Evolutionary conservation across 805 yeast species (phyloP), one percentile per base, ranked within the genome.

Genomic region (Candida arabinofermentans): DNA sequence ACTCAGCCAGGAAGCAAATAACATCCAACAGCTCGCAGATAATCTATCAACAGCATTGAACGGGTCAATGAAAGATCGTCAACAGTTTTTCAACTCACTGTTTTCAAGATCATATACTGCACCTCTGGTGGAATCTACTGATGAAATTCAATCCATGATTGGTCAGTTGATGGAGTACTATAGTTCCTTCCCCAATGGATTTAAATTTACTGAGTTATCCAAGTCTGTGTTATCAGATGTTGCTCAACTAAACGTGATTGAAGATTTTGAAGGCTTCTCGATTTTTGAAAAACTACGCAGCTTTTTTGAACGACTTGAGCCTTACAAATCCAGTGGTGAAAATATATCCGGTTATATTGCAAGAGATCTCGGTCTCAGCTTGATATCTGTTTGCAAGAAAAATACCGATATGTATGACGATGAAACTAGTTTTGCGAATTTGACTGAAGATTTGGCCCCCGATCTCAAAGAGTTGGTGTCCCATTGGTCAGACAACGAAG

Each of bases 101-200:
- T 27, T 41, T 14, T 41, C 45, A 4, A 21, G 19, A 19, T 38
- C 36, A 2, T 8, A 14, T 2, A 34, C 26, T 4, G 43, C 43
- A 5, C 26, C 22, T 2, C 32, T 26, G 13, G 34, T 62, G 3
- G 30, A 39, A 3, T 58, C 60, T 22, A 35, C 58, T 8, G 44
- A 39, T 2, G 70, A 66, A 39, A 40, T 66, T 19, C 67, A 65
- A 38, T 53, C 59, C 13, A 65, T 67, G 71, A 27, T 67, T 18
- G 46, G 47, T 10, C 70, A 66, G 39, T 39, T 64, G 34, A 50
- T 50, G 16, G 36, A 37, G n/a, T 57, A 55, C 35, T 63, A 53
- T 40, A 33, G 45, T 24, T 8, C 27, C 2, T 31, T 39, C 5
- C 37, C 39, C 3, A 44, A 50, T 17, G 55, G 51, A 1, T 37